phyloP scores from a whole-genome alignment of 2,329 filamentous ascomycete genomes.

The Fusarium sororula region DNA sequence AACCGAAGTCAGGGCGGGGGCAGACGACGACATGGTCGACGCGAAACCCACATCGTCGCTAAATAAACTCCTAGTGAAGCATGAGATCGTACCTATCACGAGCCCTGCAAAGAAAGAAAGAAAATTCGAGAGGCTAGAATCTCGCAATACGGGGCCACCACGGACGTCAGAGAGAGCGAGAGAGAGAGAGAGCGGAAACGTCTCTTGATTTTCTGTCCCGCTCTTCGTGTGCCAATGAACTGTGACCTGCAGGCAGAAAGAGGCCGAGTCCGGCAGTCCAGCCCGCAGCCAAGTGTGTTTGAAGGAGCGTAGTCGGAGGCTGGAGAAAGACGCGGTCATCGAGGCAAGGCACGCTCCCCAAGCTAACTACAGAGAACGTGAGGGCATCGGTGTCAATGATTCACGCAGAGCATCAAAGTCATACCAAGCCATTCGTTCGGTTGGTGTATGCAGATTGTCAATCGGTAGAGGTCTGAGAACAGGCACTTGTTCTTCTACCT shows the following conservation, averaged over 20 bases:
- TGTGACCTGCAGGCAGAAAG: constrained; percentile 8
- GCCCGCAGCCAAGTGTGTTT: neutral
- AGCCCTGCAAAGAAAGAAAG: constrained; percentile 7
- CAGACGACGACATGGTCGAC: constrained; percentile 7
- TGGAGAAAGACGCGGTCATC: neutral
- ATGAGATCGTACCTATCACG: constrained; percentile 27
- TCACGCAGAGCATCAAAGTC: neutral
- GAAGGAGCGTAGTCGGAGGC: neutral
- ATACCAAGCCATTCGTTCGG: neutral
- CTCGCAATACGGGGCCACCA: neutral
- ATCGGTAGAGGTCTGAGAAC: neutral
- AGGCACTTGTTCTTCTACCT: neutral
- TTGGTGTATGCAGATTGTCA: neutral
- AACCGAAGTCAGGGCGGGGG: constrained; percentile 9
- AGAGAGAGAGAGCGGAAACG: neutral
- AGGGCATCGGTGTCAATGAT: neutral
- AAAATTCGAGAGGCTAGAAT: constrained; percentile 4
- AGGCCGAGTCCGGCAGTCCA: constrained; percentile 24
- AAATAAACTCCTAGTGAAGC: constrained; percentile 6
- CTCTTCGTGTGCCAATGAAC: constrained; percentile 4
- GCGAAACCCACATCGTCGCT: constrained; percentile 14
- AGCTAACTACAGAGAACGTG: neutral
- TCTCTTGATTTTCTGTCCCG: constrained; percentile 2
- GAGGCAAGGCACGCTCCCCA: neutral
- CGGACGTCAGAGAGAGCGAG: neutral